Percentiles rank a stretch among this genome's conserved stretches.
Evolutionary conservation across 768 basidiomycete genomes (phyloP).

Genomic region (Gloeophyllum trabeum): DNA sequence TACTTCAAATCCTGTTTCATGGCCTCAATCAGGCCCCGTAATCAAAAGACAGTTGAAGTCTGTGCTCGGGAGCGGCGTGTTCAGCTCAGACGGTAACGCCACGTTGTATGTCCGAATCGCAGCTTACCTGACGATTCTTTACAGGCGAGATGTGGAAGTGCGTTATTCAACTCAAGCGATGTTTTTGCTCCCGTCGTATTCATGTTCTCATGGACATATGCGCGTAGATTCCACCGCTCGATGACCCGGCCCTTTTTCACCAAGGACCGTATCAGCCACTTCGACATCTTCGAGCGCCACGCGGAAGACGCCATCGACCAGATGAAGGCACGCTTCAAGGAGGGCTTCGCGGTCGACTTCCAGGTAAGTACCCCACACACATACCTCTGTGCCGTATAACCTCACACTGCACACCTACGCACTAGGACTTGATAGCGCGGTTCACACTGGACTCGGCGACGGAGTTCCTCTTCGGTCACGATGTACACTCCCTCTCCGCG

Average conservation of each 20-base stretch:
- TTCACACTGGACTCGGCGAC: slow-evolving; percentile 50
- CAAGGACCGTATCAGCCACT: slow-evolving; percentile 26
- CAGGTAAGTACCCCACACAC: slow-evolving; percentile 17
- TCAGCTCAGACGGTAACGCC: slow-evolving; percentile 30
- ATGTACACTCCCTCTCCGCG: slow-evolving; percentile 24
- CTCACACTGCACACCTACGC: slow-evolving; percentile 1
- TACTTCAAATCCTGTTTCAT: neutral
- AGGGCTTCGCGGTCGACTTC: slow-evolving; percentile 30
- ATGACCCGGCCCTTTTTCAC: slow-evolving; percentile 33
- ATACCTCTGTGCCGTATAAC: neutral
- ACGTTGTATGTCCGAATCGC: neutral
- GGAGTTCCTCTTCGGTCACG: slow-evolving; percentile 40
- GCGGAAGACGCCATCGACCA: slow-evolving; percentile 20
- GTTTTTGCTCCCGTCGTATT: neutral
- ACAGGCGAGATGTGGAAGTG: slow-evolving; percentile 28
- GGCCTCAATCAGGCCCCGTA: slow-evolving; percentile 5
- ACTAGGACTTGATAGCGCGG: slow-evolving; percentile 23
- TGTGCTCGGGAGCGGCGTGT: slow-evolving; percentile 24
- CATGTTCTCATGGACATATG: neutral
- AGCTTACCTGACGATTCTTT: neutral
- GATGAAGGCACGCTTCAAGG: slow-evolving; percentile 18
- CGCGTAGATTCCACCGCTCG: slow-evolving; percentile 27
- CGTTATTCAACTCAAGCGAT: no score
- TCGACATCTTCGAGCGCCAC: slow-evolving; percentile 27
- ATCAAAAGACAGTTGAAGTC: slow-evolving; percentile 17